Conservation (phyloP, 192 early-diverging fungal species). For the Coemansia sp. region DNA sequence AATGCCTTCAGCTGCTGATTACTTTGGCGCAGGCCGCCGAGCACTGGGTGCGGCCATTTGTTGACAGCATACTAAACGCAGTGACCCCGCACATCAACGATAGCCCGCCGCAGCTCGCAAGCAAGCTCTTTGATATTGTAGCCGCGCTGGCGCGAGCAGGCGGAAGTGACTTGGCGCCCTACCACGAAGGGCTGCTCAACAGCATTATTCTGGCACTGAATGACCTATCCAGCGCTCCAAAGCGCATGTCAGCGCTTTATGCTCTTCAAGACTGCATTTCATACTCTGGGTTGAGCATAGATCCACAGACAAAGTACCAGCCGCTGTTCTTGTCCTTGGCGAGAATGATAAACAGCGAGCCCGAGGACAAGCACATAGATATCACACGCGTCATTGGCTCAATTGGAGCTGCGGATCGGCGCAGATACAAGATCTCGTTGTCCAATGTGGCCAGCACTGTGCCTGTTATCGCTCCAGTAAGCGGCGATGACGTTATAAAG, state of each 20-base stretch:
- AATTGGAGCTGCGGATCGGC: slow-evolving; percentile 92
- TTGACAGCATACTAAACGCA: slow-evolving; percentile 82
- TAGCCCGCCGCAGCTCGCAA: slow-evolving; percentile 65
- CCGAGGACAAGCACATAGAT: slow-evolving; percentile 73
- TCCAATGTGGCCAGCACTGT: neutral
- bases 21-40: slow-evolving; percentile 78
- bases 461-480: neutral
- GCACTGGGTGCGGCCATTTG: slow-evolving; percentile 88
- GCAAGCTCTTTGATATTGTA: slow-evolving; percentile 57
- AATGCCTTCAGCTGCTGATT: slow-evolving; percentile 64
- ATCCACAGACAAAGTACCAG: slow-evolving; percentile 88
- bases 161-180: slow-evolving; percentile 78
- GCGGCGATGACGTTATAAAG: neutral
- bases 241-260: slow-evolving; percentile 83
- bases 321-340: slow-evolving; percentile 75
- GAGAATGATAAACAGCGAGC: slow-evolving; percentile 80
- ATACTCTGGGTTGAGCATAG: slow-evolving; percentile 88
- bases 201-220: slow-evolving; percentile 87
- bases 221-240: slow-evolving; percentile 79
- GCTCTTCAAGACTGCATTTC: slow-evolving; percentile 83
- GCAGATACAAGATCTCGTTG: slow-evolving; percentile 39
- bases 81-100: slow-evolving; percentile 83
- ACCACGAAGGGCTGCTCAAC: slow-evolving; percentile 78
- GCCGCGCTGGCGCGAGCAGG: slow-evolving; percentile 79
- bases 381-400: slow-evolving; percentile 90